Percentiles rank a stretch among this genome's conserved stretches.
Evolutionary conservation across 2,329 filamentous ascomycete species (phyloP).

Genomic region (Fonsecaea monophora): DNA sequence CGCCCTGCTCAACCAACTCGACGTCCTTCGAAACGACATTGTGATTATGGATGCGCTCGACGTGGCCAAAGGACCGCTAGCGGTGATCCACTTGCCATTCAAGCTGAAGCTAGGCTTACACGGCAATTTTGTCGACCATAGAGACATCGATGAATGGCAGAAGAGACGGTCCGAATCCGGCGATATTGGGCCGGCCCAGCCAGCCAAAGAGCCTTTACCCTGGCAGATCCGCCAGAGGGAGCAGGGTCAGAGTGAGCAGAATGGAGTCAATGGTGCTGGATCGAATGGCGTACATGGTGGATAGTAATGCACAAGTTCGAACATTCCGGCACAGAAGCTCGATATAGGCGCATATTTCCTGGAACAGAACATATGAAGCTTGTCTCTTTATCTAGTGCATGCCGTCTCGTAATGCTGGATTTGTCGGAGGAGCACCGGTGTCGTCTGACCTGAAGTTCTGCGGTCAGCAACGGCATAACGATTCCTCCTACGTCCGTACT

Average conservation of each 20-base stretch:
- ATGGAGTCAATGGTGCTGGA: conserved; percentile 12
- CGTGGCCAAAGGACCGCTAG: conserved; percentile 43
- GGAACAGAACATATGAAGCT: too few relatives aligned
- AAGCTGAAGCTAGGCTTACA: conserved; percentile 46
- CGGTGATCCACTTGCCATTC: conserved; percentile 45
- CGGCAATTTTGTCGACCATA: conserved; percentile 43
- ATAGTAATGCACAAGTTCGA: not conserved
- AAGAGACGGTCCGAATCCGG: conserved; percentile 26
- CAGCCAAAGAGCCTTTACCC: conserved; percentile 31
- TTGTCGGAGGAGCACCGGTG: not conserved
- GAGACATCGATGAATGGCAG: conserved; percentile 33
- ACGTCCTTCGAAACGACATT: conserved; percentile 48
- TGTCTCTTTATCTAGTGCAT: not conserved
- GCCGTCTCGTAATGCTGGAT: not conserved
- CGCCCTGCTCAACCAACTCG: conserved; percentile 48
- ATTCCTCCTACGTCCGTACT: conserved; percentile 4
- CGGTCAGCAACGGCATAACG: not conserved
- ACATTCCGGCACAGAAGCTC: not conserved
- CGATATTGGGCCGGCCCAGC: conserved; percentile 29
- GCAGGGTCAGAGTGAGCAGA: not conserved
- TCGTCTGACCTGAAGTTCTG: not conserved
- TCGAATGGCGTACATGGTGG: conserved; percentile 16
- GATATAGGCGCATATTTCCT: not conserved
- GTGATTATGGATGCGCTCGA: conserved; percentile 45
- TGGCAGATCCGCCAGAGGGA: conserved; percentile 29